A percentile compares a stretch with the other conserved stretches of the same genome.
Evolutionary conservation across 2,329 filamentous ascomycete genomes (phyloP).

Genomic region (Venturia nashicola): DNA sequence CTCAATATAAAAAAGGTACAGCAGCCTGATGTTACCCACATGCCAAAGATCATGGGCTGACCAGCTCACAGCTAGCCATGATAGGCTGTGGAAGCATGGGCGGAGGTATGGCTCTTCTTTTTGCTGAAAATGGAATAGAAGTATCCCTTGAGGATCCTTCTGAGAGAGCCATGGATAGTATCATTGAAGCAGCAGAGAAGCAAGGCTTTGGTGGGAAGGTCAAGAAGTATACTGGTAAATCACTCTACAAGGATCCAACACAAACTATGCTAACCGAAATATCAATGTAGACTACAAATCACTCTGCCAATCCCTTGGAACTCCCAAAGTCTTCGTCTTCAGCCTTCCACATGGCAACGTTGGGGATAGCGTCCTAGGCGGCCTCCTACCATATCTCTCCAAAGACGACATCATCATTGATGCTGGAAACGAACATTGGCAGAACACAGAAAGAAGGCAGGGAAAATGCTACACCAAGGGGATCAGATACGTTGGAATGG

Average conservation of each 20-base stretch:
- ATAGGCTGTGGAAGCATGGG: slow-evolving; percentile 49
- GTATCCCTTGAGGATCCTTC: slow-evolving; percentile 45
- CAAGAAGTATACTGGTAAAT: slow-evolving; percentile 24
- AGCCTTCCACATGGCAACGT: slow-evolving; percentile 37
- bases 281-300: slow-evolving; percentile 31
- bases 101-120: slow-evolving; percentile 45
- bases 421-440: slow-evolving; percentile 55
- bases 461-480: slow-evolving; percentile 42
- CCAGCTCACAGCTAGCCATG: slow-evolving; percentile 35
- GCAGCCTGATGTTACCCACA: too few relatives aligned
- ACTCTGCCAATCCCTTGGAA: slow-evolving; percentile 36
- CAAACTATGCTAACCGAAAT: neutral
- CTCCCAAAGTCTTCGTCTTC: slow-evolving; percentile 40
- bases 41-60: neutral
- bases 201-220: slow-evolving; percentile 25
- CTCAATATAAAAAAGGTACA: slow-evolving; percentile 1
- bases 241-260: neutral
- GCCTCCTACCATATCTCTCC: slow-evolving; percentile 39
- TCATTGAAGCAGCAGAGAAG: slow-evolving; percentile 29
- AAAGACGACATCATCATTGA: slow-evolving; percentile 56
- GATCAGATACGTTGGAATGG: slow-evolving; percentile 54
- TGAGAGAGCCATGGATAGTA: slow-evolving; percentile 34
- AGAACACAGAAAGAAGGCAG: slow-evolving; percentile 51
- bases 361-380: slow-evolving; percentile 35
- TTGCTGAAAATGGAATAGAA: slow-evolving; percentile 43